Evolutionary conservation across 495 filamentous ascomycete genomes (phyloP).

Genomic region (Hypoxylon fuscum): DNA sequence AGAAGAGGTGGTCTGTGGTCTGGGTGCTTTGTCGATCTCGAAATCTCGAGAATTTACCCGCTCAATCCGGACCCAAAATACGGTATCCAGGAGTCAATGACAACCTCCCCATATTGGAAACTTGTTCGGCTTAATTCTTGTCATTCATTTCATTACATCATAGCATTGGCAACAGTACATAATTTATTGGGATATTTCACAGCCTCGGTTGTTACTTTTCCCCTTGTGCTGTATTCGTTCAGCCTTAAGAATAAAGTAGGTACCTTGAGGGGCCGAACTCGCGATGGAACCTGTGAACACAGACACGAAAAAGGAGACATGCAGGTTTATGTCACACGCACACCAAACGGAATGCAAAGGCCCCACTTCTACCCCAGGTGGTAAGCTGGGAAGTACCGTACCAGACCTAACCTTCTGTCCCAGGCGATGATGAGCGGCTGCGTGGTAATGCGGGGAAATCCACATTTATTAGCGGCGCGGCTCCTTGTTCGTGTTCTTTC

Average conservation of each 20-base stretch:
- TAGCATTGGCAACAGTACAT: constrained; percentile 11
- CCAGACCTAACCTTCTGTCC: constrained; percentile 11
- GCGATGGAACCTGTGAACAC: constrained; percentile 10
- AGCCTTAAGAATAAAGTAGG: constrained; percentile 8
- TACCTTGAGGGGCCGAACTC: background rate
- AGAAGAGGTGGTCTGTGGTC: constrained; percentile 4
- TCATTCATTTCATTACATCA: constrained; percentile 34
- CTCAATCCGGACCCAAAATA: constrained; percentile 15
- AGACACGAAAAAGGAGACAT: constrained; percentile 25
- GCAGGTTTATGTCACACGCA: constrained; percentile 39
- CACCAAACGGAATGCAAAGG: constrained; percentile 20
- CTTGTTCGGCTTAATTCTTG: constrained; percentile 13
- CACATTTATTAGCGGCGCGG: constrained; percentile 35
- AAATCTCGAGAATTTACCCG: constrained; percentile 41
- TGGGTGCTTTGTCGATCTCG: constrained; percentile 31
- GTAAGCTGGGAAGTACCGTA: constrained; percentile 7
- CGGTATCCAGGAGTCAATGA: constrained; percentile 5
- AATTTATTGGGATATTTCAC: constrained; percentile 18
- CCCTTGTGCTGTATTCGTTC: background rate
- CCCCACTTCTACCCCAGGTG: constrained; percentile 34
- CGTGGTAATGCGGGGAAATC: constrained; percentile 38
- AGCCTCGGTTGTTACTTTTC: background rate
- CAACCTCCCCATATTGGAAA: constrained; percentile 17
- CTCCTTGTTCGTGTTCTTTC: too few species aligned
- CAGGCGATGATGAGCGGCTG: constrained; percentile 35